These are phyloP conservation scores for Fusarium sp. DNA, from an alignment of 2,329 filamentous ascomycete species.

Conservation along the genomic window DNA sequence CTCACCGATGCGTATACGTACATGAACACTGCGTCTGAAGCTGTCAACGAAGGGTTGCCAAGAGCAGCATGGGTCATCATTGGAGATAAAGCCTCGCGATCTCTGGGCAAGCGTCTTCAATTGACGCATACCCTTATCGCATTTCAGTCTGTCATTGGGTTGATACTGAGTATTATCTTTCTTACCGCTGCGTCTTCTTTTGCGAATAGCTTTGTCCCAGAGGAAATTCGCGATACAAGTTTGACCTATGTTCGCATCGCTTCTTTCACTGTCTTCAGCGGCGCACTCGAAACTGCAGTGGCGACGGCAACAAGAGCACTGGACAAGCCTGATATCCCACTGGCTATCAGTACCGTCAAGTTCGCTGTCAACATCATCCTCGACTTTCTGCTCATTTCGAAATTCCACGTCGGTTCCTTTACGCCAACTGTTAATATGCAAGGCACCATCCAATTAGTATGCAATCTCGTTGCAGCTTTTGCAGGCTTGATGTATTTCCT, in stretches of 20 bases:
- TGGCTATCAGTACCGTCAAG: constrained; percentile 71
- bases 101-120: constrained; percentile 59
- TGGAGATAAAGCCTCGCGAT: constrained; percentile 67
- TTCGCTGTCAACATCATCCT: constrained; percentile 74
- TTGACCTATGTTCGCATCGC: constrained; percentile 72
- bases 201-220: constrained; percentile 70
- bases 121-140: constrained; percentile 71
- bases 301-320: constrained; percentile 69
- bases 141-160: constrained; percentile 66
- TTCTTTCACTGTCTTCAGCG: constrained; percentile 69
- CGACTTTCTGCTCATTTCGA: constrained; percentile 73
- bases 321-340: constrained; percentile 74
- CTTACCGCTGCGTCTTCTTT: constrained; percentile 62
- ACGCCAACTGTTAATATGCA: constrained; percentile 71
- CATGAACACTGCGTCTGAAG: constrained; percentile 72
- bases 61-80: constrained; percentile 75
- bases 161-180: constrained; percentile 69
- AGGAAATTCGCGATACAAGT: constrained; percentile 63
- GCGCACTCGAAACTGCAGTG: constrained; percentile 70
- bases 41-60: constrained; percentile 77
- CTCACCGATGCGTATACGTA: constrained; percentile 68
- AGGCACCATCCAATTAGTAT: constrained; percentile 69
- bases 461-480: constrained; percentile 64
- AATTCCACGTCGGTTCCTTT: constrained; percentile 65
- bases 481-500: constrained; percentile 70